Evolutionary conservation across 345 rosid genomes (phyloP).

Genomic region (Jatropha curcas): DNA sequence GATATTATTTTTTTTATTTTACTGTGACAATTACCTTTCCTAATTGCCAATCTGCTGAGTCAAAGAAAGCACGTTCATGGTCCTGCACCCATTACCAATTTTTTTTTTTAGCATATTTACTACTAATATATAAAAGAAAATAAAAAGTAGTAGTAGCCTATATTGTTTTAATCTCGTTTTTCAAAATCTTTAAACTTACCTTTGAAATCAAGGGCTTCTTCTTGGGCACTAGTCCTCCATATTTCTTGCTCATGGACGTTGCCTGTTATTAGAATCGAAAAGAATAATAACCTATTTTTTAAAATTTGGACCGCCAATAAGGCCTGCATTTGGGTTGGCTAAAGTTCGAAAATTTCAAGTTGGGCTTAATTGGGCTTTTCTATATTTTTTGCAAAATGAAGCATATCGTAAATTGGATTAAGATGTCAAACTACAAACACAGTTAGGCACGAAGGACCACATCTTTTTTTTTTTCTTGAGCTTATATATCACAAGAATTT

Average conservation of each 20-base stretch:
- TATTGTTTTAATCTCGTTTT: background rate
- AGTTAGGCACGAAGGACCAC: background rate
- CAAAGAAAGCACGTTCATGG: constrained; percentile 80
- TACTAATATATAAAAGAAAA: no score
- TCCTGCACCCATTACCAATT: constrained; percentile 40
- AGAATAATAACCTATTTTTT: no score
- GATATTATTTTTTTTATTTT: background rate
- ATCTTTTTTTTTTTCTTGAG: background rate
- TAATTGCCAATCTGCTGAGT: constrained; percentile 93
- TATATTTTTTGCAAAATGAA: no score
- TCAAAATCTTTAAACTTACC: constrained; percentile 28
- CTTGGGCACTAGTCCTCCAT: constrained; percentile 76
- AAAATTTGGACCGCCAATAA: no score
- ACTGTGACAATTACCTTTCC: constrained; percentile 50
- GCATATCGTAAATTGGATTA: background rate
- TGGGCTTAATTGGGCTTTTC: no score
- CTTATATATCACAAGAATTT: no score
- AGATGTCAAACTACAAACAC: background rate
- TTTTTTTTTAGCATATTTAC: background rate
- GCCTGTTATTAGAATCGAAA: constrained; percentile 30
- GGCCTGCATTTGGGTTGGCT: no score
- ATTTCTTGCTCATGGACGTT: constrained; percentile 41
- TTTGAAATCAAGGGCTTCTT: constrained; percentile 80
- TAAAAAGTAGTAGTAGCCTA: background rate
- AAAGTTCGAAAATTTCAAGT: no score